Percentiles rank a stretch among this genome's conserved stretches.
Evolutionary conservation across 2,329 filamentous ascomycete species (phyloP).

Genomic region (Phaeophleospora eucalypticola): DNA sequence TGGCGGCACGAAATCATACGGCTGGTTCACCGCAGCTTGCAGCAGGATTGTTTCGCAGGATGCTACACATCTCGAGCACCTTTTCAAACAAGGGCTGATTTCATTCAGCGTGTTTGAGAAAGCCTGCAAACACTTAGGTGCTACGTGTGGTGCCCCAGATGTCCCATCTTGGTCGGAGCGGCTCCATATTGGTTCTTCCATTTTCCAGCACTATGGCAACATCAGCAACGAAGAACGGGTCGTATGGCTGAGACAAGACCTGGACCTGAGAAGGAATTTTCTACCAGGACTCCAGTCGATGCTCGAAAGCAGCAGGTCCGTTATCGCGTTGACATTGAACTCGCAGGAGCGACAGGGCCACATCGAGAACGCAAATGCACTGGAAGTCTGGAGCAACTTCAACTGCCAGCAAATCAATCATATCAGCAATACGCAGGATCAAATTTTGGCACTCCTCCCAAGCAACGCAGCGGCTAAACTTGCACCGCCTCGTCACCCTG

Average conservation of each 20-base stretch:
- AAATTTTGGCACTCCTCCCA: not conserved
- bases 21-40: conserved; percentile 1
- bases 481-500: not conserved
- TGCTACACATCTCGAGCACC: not conserved
- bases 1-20: not conserved
- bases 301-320: not conserved
- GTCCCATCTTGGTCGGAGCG: not conserved
- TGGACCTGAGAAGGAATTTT: not conserved
- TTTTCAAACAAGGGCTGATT: not conserved
- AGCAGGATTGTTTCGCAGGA: conserved; percentile 2
- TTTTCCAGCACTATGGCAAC: not conserved
- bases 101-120: not conserved
- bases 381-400: not conserved
- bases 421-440: not conserved
- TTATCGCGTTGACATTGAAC: not conserved
- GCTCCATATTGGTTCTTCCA: not conserved
- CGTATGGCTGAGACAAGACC: conserved; percentile 4
- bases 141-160: not conserved
- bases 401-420: not conserved
- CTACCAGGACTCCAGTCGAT: not conserved
- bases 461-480: not conserved
- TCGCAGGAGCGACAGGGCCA: not conserved
- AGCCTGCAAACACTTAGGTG: not conserved
- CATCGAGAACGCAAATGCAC: not conserved
- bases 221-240: conserved; percentile 3